These are phyloP conservation scores for Colletotrichum tabaci DNA, from an alignment of 2,329 filamentous ascomycete species.

Conservation along the genomic window DNA sequence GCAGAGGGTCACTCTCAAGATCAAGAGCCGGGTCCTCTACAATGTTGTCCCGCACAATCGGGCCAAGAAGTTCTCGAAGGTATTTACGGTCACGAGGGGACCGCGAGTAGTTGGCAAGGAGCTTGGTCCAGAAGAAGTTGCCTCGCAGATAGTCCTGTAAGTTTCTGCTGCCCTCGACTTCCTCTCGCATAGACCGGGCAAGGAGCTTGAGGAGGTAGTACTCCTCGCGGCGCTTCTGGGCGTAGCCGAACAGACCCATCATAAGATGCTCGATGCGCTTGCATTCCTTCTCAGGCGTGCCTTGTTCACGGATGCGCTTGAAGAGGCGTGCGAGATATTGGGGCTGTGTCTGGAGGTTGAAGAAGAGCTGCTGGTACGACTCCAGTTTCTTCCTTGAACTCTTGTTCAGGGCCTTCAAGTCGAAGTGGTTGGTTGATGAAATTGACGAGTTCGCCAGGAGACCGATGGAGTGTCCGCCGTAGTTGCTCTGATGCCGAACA, in stretches of 20 bases:
- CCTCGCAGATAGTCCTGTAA: constrained; percentile 90
- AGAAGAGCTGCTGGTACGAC: constrained; percentile 97
- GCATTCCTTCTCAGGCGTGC: constrained; percentile 90
- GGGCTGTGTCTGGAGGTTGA: constrained; percentile 95
- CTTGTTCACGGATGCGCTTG: constrained; percentile 84
- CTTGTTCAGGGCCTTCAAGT: constrained; percentile 98
- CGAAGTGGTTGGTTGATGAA: constrained; percentile 90
- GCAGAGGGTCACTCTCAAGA: constrained; percentile 95
- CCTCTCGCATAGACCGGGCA: constrained; percentile 85
- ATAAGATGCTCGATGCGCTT: constrained; percentile 94
- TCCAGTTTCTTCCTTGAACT: constrained; percentile 95
- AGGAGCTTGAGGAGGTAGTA: constrained; percentile 96
- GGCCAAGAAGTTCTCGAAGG: constrained; percentile 86
- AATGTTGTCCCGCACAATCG: constrained; percentile 90
- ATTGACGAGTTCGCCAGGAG: constrained; percentile 92
- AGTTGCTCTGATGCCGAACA: constrained; percentile 95
- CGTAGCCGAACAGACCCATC: constrained; percentile 97
- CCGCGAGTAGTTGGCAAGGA: constrained; percentile 89
- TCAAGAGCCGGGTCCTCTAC: constrained; percentile 93
- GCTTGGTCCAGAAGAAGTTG: constrained; percentile 93
- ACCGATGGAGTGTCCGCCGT: constrained; percentile 88
- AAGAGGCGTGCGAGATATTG: constrained; percentile 94
- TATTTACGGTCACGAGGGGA: constrained; percentile 95
- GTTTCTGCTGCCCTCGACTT: constrained; percentile 80
- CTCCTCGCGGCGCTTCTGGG: constrained; percentile 95